These are phyloP conservation scores for Lactarius quietus DNA, from an alignment of 768 basidiomycete species.

Conservation along the genomic window DNA sequence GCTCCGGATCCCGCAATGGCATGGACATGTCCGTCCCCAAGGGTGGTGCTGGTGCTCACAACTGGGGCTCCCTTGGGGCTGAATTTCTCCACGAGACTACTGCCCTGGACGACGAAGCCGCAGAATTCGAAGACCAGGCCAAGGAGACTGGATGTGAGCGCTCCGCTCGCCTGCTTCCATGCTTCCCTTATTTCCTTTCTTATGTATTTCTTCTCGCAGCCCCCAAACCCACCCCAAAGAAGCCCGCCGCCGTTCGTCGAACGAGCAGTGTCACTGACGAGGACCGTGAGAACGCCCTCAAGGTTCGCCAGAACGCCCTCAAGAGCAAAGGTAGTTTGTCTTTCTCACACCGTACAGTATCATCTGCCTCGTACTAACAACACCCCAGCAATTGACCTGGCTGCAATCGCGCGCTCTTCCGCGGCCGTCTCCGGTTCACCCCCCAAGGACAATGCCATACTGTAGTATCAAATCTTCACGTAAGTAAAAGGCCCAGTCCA, in stretches of 20 bases:
- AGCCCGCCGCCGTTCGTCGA: conserved; percentile 24
- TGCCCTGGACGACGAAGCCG: conserved; percentile 56
- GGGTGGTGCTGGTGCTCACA: conserved; percentile 75
- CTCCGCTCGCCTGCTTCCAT: conserved; percentile 18
- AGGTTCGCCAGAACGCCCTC: conserved; percentile 71
- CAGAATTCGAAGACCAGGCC: conserved; percentile 39
- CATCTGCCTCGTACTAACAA: neutral
- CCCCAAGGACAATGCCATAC: conserved; percentile 19
- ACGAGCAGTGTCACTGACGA: conserved; percentile 53
- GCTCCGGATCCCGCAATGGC: conserved; percentile 75
- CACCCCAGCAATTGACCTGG: conserved; percentile 50
- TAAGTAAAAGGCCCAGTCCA: conserved; percentile 7
- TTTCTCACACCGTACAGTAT: neutral
- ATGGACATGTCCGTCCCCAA: conserved; percentile 70
- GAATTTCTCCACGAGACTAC: conserved; percentile 53
- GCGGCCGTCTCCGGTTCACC: conserved; percentile 61
- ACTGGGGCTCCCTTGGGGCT: conserved; percentile 75
- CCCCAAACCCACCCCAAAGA: neutral
- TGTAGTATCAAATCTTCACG: conserved; percentile 6
- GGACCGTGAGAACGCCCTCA: conserved; percentile 57
- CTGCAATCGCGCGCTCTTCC: conserved; percentile 80
- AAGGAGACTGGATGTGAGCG: conserved; percentile 28
- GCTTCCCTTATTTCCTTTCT: conserved; percentile 10
- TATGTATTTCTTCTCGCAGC: neutral
- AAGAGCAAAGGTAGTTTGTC: conserved; percentile 46